Evolutionary conservation across 2,329 filamentous ascomycete species (phyloP), one percentile per base, ranked within the genome.

Genomic region (Lachnellula subtilissima): DNA sequence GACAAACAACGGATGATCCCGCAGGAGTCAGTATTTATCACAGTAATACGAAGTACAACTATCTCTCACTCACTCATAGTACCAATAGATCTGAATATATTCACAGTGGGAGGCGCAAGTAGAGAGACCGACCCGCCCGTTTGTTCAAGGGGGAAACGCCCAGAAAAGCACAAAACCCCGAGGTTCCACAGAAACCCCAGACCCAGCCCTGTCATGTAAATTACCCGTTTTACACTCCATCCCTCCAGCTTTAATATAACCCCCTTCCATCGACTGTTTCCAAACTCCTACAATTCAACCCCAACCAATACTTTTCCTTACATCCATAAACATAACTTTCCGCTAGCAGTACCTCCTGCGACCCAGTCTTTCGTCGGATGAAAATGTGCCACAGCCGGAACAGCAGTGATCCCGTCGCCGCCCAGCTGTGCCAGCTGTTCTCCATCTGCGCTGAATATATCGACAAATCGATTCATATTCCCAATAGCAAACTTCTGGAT

Each of bases 401-500:
- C 94, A 6, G 94, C 94, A 0, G 91, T 96, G 64, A 99, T 96
- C 0, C 88, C 89, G 0, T 96, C 91, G 0, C 91, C 91, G 1
- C 87, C 91, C 0, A 96, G 73, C 71, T 97, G 93, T 0, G 89
- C 93, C 4, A 99, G 75, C 70, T 97, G 93, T 66, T 91, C 86
- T 0, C 94, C 94, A 49, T 88, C 82, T 0, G 85, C 80, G 0
- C 87, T 88, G 70, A 88, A 99, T 0, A 99, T 82, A 68, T 99
- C 94, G 1, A 97, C 90, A 65, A 97, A 97, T 1, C 94, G 84
- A 69, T 96, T 96, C 94, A 97, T 97, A 65, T 97, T 99, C 1
- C 90, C 94, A 55, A 99, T 93, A 23, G 85, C 89, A 65, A 99
- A 91, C 59, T 93, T 91, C 61, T 96, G 87, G 5, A 95, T 84